Evolutionary conservation across 805 yeast genomes (phyloP).

Genomic region (Debaryomyces maramus): DNA sequence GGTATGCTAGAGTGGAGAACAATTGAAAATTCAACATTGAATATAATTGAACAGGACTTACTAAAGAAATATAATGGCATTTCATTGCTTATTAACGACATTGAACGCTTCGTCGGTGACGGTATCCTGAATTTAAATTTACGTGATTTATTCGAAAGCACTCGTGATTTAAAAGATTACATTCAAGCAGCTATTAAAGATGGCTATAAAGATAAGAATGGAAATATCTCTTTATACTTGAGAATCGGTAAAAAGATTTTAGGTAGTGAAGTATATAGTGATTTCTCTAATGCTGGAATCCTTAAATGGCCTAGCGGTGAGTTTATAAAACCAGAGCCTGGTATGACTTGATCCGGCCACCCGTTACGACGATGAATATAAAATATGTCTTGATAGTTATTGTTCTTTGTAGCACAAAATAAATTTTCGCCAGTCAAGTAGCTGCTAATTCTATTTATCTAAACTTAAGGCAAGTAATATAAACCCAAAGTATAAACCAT

Average conservation of each 20-base stretch:
- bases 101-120: conserved; percentile 69
- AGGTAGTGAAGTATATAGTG: conserved; percentile 45
- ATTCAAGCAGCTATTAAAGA: conserved; percentile 30
- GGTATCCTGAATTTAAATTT: conserved; percentile 40
- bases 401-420: too few species aligned
- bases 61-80: conserved; percentile 44
- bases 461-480: too few species aligned
- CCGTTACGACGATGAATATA: too few species aligned
- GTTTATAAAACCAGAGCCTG: conserved; percentile 51
- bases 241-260: conserved; percentile 55
- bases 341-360: conserved; percentile 54
- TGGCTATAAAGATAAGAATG: conserved; percentile 23
- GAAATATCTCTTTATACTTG: conserved; percentile 46
- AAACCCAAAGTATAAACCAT: not conserved
- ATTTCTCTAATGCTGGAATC: conserved; percentile 64
- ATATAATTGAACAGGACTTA: conserved; percentile 15
- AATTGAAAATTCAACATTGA: conserved; percentile 4
- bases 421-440: too few species aligned
- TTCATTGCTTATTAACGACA: conserved; percentile 73
- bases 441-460: too few species aligned
- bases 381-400: too few species aligned
- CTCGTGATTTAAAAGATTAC: conserved; percentile 22
- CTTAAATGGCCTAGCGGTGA: conserved; percentile 61
- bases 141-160: conserved; percentile 19
- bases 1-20: conserved; percentile 41